Percentiles rank a stretch among this genome's conserved stretches.
Evolutionary conservation across 257 asterid species (phyloP).

Genomic region (Capsicum pubescens): DNA sequence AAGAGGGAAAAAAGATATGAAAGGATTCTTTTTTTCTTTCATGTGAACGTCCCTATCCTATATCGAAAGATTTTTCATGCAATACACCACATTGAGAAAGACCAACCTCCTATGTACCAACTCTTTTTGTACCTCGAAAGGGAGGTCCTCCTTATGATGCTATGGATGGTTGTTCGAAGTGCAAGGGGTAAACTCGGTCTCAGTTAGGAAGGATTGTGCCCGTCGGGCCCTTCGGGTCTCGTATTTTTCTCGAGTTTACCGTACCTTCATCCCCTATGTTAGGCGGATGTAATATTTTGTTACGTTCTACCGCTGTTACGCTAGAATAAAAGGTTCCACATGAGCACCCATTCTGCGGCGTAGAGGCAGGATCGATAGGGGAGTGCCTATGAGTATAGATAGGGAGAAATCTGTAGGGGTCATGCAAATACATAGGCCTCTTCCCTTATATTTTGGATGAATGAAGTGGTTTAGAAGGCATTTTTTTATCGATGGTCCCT

Average conservation of each 20-base stretch:
- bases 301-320: not conserved
- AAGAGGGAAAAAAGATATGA: too few species aligned
- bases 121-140: not conserved
- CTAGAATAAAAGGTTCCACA: not conserved
- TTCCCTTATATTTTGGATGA: not conserved
- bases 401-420: too few species aligned
- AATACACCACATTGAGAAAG: not conserved
- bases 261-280: not conserved
- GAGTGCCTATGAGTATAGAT: too few species aligned
- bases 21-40: too few species aligned
- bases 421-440: too few species aligned
- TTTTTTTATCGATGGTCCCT: not conserved
- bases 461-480: not conserved
- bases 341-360: too few species aligned
- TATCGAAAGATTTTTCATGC: not conserved
- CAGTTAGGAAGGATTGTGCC: not conserved
- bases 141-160: not conserved
- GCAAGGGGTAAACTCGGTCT: too few species aligned
- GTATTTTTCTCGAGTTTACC: too few species aligned
- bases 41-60: not conserved
- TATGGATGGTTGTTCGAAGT: not conserved
- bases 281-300: too few species aligned
- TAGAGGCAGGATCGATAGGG: too few species aligned
- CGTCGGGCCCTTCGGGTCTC: not conserved
- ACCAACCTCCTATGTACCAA: not conserved